These are phyloP conservation scores for Neonectria coccinea DNA, from an alignment of 2,329 filamentous ascomycete genomes.

Conservation along the genomic window DNA sequence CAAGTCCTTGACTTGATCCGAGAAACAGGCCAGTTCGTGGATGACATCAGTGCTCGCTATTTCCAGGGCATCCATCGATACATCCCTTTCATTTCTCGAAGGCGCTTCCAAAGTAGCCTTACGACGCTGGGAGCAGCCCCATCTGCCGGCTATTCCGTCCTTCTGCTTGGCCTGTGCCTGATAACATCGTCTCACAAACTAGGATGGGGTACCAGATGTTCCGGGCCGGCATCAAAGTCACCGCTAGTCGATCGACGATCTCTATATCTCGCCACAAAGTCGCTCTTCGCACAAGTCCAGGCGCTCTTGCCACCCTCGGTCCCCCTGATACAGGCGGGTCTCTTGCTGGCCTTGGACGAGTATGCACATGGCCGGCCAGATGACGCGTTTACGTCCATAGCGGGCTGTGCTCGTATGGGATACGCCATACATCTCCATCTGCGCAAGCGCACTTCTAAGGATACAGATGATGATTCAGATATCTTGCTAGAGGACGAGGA, in stretches of 20 bases:
- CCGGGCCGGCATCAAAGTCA: background rate
- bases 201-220: background rate
- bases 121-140: background rate
- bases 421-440: constrained; percentile 2
- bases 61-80: constrained; percentile 9
- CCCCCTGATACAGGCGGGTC: constrained; percentile 7
- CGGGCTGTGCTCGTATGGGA: background rate
- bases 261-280: background rate
- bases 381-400: background rate
- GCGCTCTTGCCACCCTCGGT: background rate
- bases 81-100: constrained; percentile 16
- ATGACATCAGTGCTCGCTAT: constrained; percentile 15
- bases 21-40: constrained; percentile 7
- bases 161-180: constrained; percentile 6
- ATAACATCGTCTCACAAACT: background rate
- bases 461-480: background rate
- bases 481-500: constrained; percentile 1
- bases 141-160: constrained; percentile 8
- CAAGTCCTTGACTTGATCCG: constrained; percentile 1
- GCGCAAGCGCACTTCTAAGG: background rate
- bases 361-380: constrained; percentile 6
- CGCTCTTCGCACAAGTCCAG: constrained; percentile 10
- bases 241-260: background rate
- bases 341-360: constrained; percentile 14
- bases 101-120: constrained; percentile 2